Evolutionary conservation across 768 basidiomycete genomes (phyloP).

Genomic region (Trametes cingulata): DNA sequence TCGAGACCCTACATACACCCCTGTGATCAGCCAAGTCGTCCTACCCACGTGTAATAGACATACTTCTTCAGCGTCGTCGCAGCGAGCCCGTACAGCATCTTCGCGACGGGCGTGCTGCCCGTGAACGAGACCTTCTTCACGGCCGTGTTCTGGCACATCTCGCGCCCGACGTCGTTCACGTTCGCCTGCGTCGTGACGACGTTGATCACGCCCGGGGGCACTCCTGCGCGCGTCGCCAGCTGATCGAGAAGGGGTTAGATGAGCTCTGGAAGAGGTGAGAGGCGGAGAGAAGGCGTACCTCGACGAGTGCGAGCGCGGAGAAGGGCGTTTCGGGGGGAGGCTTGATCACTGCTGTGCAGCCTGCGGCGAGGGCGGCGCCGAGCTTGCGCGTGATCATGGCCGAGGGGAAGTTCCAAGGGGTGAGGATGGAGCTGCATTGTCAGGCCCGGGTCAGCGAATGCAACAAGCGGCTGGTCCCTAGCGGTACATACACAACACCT

Average conservation of each 20-base stretch:
- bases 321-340: conserved; percentile 95
- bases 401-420: conserved; percentile 94
- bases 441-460: not conserved
- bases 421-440: conserved; percentile 63
- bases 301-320: conserved; percentile 87
- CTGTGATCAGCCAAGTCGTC: not conserved
- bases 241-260: conserved; percentile 31
- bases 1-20: conserved; percentile 48
- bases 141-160: conserved; percentile 85
- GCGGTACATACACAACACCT: conserved; percentile 49
- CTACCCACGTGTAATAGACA: conserved; percentile 22
- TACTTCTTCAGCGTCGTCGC: conserved; percentile 83
- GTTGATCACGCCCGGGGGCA: conserved; percentile 95
- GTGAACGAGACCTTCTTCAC: conserved; percentile 94
- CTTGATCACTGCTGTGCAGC: conserved; percentile 96
- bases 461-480: not conserved
- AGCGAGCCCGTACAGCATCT: conserved; percentile 69
- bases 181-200: conserved; percentile 87
- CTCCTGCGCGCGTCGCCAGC: conserved; percentile 85
- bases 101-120: conserved; percentile 82
- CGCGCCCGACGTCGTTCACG: conserved; percentile 84
- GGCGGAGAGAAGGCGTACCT: conserved; percentile 50
- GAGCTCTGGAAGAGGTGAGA: not conserved
- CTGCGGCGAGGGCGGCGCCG: conserved; percentile 87
- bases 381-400: conserved; percentile 94